A percentile compares a stretch with the other conserved stretches of the same genome.
phyloP scores from a whole-genome alignment of 805 yeast genomes.

The Alloascoidea hylecoeti region DNA sequence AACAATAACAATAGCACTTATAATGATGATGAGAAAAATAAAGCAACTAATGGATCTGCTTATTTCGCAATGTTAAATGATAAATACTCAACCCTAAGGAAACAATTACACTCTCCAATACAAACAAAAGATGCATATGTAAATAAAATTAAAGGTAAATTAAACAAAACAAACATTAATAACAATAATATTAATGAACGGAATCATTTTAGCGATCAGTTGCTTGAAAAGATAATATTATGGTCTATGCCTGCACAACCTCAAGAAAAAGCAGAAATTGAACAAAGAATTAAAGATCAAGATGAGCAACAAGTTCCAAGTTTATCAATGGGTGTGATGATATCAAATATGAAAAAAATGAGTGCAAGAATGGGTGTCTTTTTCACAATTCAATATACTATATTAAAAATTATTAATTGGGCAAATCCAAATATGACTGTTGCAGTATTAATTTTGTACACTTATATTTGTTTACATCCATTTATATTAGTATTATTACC shows the following conservation, averaged over 20 bases:
- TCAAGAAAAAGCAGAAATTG: not conserved
- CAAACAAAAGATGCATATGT: too few species aligned
- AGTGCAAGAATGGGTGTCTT: constrained; percentile 36
- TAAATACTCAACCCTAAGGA: not conserved
- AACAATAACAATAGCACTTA: too few species aligned
- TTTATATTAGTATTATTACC: constrained; percentile 46
- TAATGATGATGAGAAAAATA: not conserved
- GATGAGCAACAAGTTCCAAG: constrained; percentile 26
- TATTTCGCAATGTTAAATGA: not conserved
- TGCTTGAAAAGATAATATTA: not conserved
- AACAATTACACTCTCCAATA: not conserved
- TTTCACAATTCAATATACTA: constrained; percentile 41
- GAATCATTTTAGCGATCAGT: constrained; percentile 1
- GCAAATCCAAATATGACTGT: constrained; percentile 46
- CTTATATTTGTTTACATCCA: constrained; percentile 50
- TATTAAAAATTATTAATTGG: constrained; percentile 49
- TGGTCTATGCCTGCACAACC: not conserved
- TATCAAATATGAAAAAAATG: constrained; percentile 36
- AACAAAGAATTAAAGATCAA: constrained; percentile 18
- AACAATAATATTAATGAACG: not conserved
- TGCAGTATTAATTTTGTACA: constrained; percentile 32
- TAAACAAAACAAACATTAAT: too few species aligned
- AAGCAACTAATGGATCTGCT: not conserved
- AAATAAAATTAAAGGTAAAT: not conserved
- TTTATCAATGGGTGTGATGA: constrained; percentile 35